A percentile compares a stretch with the other conserved stretches of the same genome.
Evolutionary conservation across 2,329 filamentous ascomycete species (phyloP).

Genomic region (Emmonsiellopsis sp.): DNA sequence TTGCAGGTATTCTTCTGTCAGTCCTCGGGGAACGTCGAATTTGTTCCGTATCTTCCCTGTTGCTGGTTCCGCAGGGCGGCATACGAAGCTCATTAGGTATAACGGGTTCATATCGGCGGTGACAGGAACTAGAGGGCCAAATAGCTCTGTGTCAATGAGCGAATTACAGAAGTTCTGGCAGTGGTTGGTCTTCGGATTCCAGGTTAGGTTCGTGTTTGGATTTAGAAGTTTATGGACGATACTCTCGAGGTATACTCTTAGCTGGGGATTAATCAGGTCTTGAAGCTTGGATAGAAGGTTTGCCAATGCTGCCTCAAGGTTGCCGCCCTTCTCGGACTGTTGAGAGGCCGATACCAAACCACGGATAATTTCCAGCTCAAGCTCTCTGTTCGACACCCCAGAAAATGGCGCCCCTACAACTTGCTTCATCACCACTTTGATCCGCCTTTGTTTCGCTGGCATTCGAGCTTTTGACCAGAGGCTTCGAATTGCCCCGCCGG

Average conservation of each 20-base stretch:
- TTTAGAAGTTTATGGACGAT: conserved; percentile 11
- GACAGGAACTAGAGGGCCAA: too few species aligned
- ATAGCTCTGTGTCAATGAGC: too few species aligned
- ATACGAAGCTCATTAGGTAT: conserved; percentile 35
- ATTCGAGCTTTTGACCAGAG: conserved; percentile 8
- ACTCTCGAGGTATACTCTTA: conserved; percentile 23
- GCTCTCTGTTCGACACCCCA: conserved; percentile 15
- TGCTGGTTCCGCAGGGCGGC: conserved; percentile 17
- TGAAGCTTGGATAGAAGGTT: conserved; percentile 15
- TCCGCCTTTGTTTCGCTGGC: conserved; percentile 18
- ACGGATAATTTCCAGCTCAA: conserved; percentile 20
- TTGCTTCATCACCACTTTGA: conserved; percentile 34
- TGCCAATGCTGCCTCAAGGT: conserved; percentile 3
- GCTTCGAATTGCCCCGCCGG: not conserved
- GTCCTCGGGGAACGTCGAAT: conserved; percentile 29
- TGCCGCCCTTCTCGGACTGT: not conserved
- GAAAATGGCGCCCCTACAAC: conserved; percentile 30
- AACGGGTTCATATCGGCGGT: conserved; percentile 7
- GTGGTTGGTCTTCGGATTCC: too few species aligned
- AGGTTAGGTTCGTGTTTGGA: too few species aligned
- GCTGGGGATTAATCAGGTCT: conserved; percentile 13
- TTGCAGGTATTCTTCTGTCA: conserved; percentile 36
- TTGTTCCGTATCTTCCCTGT: conserved; percentile 21
- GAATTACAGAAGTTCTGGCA: too few species aligned
- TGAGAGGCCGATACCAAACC: conserved; percentile 18